Conservation (phyloP, 805 yeast species). For the Blastobotrys peoriensis region DNA sequence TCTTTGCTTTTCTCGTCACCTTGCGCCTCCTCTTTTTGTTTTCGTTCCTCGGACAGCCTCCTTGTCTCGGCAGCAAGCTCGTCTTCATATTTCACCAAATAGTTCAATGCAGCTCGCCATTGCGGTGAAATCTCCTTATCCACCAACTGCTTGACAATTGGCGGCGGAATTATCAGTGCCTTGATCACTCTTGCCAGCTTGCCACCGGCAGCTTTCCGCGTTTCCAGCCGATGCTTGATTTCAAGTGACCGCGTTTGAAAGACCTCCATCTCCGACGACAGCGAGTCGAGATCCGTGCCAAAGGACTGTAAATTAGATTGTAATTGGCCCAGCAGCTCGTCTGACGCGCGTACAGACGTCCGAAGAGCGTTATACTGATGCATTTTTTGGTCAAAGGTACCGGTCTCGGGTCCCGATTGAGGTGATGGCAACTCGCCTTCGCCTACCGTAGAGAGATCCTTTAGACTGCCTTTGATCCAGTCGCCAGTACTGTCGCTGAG, state of each 20-base stretch:
- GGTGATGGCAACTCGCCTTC: too few relatives aligned
- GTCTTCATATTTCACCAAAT: constrained; percentile 17
- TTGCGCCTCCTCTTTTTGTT: not conserved
- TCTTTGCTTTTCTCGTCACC: constrained; percentile 1
- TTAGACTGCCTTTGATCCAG: too few relatives aligned
- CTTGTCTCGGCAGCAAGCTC: constrained; percentile 13
- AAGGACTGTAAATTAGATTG: constrained; percentile 49
- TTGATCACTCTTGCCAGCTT: constrained; percentile 69
- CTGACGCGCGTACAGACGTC: constrained; percentile 7
- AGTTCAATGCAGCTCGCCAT: constrained; percentile 46
- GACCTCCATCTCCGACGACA: constrained; percentile 56
- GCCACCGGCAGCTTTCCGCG: constrained; percentile 43
- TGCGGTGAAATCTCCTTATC: constrained; percentile 48
- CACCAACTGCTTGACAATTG: constrained; percentile 51
- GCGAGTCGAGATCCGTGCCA: constrained; percentile 48
- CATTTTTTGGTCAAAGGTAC: not conserved
- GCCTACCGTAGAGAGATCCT: too few relatives aligned
- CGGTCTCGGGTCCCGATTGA: too few relatives aligned
- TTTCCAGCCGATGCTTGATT: constrained; percentile 42
- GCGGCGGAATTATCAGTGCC: constrained; percentile 72
- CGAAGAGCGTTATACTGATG: not conserved
- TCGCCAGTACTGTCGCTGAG: too few relatives aligned
- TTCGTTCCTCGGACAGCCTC: not conserved
- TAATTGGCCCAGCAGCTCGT: constrained; percentile 39
- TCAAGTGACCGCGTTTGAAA: constrained; percentile 49